Percentiles rank a stretch among this genome's conserved stretches.
phyloP scores from a whole-genome alignment of 129 eudicot species.

The Centaurea solstitialis region DNA sequence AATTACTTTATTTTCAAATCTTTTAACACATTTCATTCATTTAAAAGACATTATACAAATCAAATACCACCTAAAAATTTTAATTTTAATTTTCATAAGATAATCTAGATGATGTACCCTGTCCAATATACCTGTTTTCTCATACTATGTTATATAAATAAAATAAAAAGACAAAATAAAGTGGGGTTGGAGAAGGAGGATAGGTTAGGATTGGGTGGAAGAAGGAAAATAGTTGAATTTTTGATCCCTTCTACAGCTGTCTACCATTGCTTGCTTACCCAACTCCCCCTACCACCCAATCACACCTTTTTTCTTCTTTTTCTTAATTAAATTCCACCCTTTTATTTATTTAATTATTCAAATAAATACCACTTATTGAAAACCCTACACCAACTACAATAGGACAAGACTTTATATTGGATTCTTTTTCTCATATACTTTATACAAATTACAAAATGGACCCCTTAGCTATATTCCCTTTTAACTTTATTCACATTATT shows the following conservation, averaged over 20 bases:
- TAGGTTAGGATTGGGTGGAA: slow-evolving; percentile 10
- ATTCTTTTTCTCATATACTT: slow-evolving; percentile 12
- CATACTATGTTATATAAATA: not conserved
- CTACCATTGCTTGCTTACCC: slow-evolving; percentile 21
- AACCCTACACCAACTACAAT: slow-evolving; percentile 15
- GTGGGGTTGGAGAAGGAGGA: not conserved
- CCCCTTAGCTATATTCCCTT: not conserved
- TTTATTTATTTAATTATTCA: not conserved
- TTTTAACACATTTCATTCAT: not conserved
- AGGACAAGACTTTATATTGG: slow-evolving; percentile 17
- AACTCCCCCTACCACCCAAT: slow-evolving; percentile 23
- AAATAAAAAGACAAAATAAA: not conserved
- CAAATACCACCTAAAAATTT: not conserved
- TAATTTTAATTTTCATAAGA: not conserved
- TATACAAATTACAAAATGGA: not conserved
- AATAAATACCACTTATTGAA: slow-evolving; percentile 7
- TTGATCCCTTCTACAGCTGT: slow-evolving; percentile 16
- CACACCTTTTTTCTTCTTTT: slow-evolving; percentile 3
- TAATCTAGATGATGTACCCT: not conserved
- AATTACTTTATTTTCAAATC: not conserved
- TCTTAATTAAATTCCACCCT: slow-evolving; percentile 3
- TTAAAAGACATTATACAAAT: not conserved
- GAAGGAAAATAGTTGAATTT: slow-evolving; percentile 8
- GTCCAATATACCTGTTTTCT: not conserved
- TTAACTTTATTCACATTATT: slow-evolving; percentile 1